Evolutionary conservation across 176 grass and related monocot genomes (phyloP).

Genomic region (Carex pumila): DNA sequence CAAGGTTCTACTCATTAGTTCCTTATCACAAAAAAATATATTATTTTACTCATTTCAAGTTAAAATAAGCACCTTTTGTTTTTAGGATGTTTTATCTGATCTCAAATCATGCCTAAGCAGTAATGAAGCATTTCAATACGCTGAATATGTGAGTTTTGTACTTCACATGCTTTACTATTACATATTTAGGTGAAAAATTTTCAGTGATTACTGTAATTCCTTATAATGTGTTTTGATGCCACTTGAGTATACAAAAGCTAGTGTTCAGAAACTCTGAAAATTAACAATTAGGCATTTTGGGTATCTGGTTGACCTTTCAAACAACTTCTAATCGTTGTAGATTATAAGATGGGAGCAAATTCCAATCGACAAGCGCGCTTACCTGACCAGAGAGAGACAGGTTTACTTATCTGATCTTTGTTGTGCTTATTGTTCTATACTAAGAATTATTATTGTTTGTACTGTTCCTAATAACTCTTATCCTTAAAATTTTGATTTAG

Average conservation of each 20-base stretch:
- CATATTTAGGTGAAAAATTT: neutral
- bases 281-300: neutral
- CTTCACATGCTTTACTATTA: neutral
- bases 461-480: neutral
- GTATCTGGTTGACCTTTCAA: neutral
- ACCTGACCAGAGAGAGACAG: constrained; percentile 87
- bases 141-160: constrained; percentile 68
- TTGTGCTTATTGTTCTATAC: neutral
- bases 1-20: constrained; percentile 44
- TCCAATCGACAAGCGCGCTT: constrained; percentile 54
- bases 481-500: constrained; percentile 40
- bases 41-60: constrained; percentile 25
- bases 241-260: neutral
- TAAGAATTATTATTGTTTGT: neutral
- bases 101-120: constrained; percentile 71
- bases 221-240: neutral
- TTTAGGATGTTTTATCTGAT: constrained; percentile 66
- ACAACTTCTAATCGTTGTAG: constrained; percentile 28
- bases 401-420: constrained; percentile 20
- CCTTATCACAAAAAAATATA: constrained; percentile 4
- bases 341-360: constrained; percentile 99
- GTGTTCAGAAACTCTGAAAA: neutral
- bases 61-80: constrained; percentile 17
- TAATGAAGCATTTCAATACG: constrained; percentile 61
- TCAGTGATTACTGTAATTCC: neutral